Base-by-base conservation (phyloP, 78 protist genomes). In the Pelomyxa schiedti region DNA sequence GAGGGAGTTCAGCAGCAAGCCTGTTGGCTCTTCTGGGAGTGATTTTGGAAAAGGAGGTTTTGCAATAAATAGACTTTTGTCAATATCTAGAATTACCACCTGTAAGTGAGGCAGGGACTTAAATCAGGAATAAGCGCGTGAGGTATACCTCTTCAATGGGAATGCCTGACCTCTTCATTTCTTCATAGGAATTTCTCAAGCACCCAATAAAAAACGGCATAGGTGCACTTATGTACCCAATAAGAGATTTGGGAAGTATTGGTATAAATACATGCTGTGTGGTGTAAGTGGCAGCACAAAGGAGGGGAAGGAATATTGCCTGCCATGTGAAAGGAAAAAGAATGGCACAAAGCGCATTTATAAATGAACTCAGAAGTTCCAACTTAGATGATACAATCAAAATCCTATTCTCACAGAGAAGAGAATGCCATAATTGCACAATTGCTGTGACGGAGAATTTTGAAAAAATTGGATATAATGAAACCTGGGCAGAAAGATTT, bases 201-300 rank as follows among this genome's bases (percentile, higher is more conserved):
- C 58, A 47, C 58, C 58, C 58, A 16, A 47, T 47, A 16, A 69
- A 32, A n/a, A 69, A 69, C 8, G 73, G 73, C 73, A 69, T 69
- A 26, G 73, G 73, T 32, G 73, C 73, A 8, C 38, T 32, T 26
- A 37, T n/a, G 73, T 69, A 69, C 16, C 42, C 36, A 5, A n/a
- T 9, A 26, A 69, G 41, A 26, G 73, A 8, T 5, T n/a, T 9
- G 30, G 73, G 73, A 5, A 69, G 38, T 8, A 69, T 69, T 6
- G 73, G 73, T 4, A 69, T 69, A 7, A 32, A n/a, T 3, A 69
- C 73, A 43, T 69, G 73, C 73, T 69, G 73, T 16, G 16, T 47
- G 32, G 58, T 16, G 16, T 16, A 16, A 16, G 32, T 16, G 58
- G 32, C 58, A 47, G 58, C 58, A 47, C 58, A 47, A 16, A 47